Evolutionary conservation across 768 basidiomycete genomes (phyloP), one percentile per base, ranked within the genome.

Genomic region (Guyanaporus albipodus): DNA sequence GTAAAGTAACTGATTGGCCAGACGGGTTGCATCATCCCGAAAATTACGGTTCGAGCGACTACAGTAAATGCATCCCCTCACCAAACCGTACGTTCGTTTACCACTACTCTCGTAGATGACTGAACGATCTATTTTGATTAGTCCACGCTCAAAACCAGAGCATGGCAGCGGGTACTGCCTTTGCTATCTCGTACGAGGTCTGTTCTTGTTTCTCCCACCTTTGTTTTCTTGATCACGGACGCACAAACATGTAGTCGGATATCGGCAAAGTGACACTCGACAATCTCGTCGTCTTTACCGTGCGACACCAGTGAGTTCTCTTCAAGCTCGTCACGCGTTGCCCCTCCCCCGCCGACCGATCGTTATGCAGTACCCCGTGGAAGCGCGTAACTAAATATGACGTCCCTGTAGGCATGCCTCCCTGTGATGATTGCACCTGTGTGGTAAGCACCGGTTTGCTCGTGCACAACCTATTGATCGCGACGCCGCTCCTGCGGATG

Each of bases 81-180:
- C 57, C 57, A 18, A 58, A 58, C 27, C 26, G 57, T 58, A 35
- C 49, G 58, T 41, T 19, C 18, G 3, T 38, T 19, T n/a, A n/a
- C n/a, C n/a, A n/a, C n/a, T n/a, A n/a, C n/a, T n/a, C n/a, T n/a
- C n/a, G n/a, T 27, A n/a, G 14, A 31, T 32, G 18, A 44, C 34
- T 53, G 28, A 57, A 19, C 3, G 6, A 6, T 3, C n/a, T n/a
- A 15, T 2, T 19, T 35, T 11, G 15, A 28, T 6, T 9, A 58
- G 57, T 58, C 1, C 57, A 58, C 37, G 12, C 54, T n/a, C 5
- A 28, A 26, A 57, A 60, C 23, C 0, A 43, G 18, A 8, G 40
- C n/a, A 26, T 10, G 39, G 40, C 50, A 26, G 38, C 48, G 2
- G 57, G 57, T 15, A 49, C 48, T 15, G 23, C 42, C 4, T 11